Evolutionary conservation across 768 basidiomycete species (phyloP), one percentile per base, ranked within the genome.

Genomic region (Kwoniella sp.): DNA sequence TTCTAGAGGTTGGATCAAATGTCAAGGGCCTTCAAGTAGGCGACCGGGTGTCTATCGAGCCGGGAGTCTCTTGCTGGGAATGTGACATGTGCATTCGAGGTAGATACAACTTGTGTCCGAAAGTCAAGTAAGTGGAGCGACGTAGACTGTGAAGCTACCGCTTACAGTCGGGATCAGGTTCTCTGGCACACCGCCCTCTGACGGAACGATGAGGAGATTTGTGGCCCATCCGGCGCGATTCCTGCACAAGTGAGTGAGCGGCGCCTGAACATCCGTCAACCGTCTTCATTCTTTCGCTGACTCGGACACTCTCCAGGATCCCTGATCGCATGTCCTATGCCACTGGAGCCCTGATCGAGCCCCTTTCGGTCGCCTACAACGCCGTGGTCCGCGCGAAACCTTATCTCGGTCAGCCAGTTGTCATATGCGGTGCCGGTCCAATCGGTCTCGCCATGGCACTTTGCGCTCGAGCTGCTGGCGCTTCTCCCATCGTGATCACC

Each of bases 31-130:
- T 73, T 37, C 40, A 58, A 49, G 54, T 67, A 1, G 71, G 71
- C 1, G 71, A 73, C 48, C 36, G 71, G n/a, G 71, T 73, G 15
- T 70, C 71, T 4, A 68, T 73, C 22, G 71, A 73, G 58, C 71
- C 71, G 13, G 71, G 71, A 40, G 69, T 73, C 10, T 58, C 55
- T 4, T 73, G 71, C 40, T 63, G 57, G 59, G 69, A 61, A 40
- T 73, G 71, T 54, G 65, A 65, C 13, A 63, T 63, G 55, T 70
- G 71, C 52, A 36, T 68, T 12, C 60, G 60, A 22, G 71, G 71
- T 22, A 36, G 71, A 27, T 68, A 67, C 47, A 73, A 73, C 49
- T 60, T 73, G 29, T 73, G 71, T 60, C 69, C 69, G 5, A 60
- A 64, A 25, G 71, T 73, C 36, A 50, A 56, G 70, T 71, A 50